phyloP scores from a whole-genome alignment of 768 basidiomycete genomes.

The Leccinum aurantiacum region DNA sequence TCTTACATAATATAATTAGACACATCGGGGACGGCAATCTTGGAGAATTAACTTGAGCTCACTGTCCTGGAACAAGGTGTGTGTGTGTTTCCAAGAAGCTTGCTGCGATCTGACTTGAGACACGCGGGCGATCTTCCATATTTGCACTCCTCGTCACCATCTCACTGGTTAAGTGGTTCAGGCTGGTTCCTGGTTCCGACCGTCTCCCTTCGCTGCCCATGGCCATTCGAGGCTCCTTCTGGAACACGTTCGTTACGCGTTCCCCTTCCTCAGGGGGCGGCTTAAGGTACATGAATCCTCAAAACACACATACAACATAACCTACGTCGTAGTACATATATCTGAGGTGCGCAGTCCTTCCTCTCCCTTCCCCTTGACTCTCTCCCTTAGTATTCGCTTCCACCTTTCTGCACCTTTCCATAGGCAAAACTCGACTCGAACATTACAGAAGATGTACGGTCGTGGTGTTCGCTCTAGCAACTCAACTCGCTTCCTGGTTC shows the following conservation, averaged over 20 bases:
- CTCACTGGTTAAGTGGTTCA: no score
- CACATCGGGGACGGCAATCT: no score
- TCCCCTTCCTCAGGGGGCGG: background rate
- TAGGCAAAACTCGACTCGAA: background rate
- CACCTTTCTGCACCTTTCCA: background rate
- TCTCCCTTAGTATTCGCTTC: background rate
- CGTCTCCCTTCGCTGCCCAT: background rate
- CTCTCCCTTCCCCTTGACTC: background rate
- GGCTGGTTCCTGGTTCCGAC: no score
- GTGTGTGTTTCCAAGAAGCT: no score
- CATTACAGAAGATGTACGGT: conserved; percentile 5
- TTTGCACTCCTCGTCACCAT: no score
- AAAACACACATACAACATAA: background rate
- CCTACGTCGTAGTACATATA: background rate
- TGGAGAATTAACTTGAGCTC: no score
- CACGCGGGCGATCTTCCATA: no score
- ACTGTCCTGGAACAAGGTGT: no score
- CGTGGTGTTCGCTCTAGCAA: background rate
- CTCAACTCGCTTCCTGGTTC: conserved; percentile 7
- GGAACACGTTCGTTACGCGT: background rate
- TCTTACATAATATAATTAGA: no score
- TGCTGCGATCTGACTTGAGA: no score
- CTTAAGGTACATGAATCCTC: background rate
- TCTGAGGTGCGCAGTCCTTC: background rate
- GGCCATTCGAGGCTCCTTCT: background rate